Evolutionary conservation across 345 rosid species (phyloP), one percentile per base, ranked within the genome.

Genomic region (Geranium rotundifolium): DNA sequence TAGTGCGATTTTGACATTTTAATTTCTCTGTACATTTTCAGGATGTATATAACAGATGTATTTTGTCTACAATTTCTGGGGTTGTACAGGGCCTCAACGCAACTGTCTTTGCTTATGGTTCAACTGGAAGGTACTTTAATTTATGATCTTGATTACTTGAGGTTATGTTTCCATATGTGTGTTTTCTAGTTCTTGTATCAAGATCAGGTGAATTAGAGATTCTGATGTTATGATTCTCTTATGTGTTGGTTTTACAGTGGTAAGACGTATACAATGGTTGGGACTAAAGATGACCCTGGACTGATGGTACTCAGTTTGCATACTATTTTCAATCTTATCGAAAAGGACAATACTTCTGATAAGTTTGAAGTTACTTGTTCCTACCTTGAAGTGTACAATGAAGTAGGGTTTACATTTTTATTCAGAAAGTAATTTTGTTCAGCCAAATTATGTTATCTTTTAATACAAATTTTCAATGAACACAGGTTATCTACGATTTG

Each of bases 261-360:
- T 37, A 92, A 92, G 76, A 92, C 98, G 49, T 83, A 89, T 75
- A 87, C 98, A 20, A 92, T 92, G 96, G 96, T 92, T 72, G 98
- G 98, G 72, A 82, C 82, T 37, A 69, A 67, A 65, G 76, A 77
- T 71, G 98, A 92, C 71, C 98, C 98, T 60, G 98, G 98, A 69
- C 87, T 92, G 69, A 92, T 92, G 98, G 93, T 92, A 80, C 93
- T 92, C 65, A 85, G 98, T 69, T 70, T 89, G 83, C 76, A 87
- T 70, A 85, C 91, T 8, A 76, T 92, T n/a, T 92, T 92, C 71
- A 81, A 82, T 73, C 84, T 78, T 73, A 85, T 92, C 29, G 77
- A 79, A 74, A 72, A 73, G 72, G 90, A 87, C 62, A 82, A 76
- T 61, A 79, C 80, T 76, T 80, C 86, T 17, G 88, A 87, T 72